A percentile compares a stretch with the other conserved stretches of the same genome.
Evolutionary conservation across 257 asterid species (phyloP).

Genomic region (Gynochthodes officinalis): DNA sequence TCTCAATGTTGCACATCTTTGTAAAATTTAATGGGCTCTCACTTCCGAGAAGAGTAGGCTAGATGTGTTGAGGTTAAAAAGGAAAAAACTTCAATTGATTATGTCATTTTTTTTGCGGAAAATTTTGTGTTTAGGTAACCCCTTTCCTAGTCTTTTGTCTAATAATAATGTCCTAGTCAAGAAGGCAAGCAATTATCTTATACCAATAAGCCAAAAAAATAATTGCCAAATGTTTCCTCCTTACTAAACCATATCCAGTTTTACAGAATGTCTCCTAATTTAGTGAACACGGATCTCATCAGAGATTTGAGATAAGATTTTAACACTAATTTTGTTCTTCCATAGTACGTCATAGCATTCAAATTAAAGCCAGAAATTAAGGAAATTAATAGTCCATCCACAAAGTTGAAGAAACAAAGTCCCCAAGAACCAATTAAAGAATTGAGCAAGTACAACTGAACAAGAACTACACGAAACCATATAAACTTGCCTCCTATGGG

Average conservation of each 20-base stretch:
- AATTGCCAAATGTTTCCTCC: no score
- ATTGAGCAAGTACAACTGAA: not conserved
- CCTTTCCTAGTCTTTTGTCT: no score
- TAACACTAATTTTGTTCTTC: not conserved
- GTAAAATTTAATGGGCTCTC: no score
- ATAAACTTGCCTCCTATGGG: not conserved
- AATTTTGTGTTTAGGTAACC: no score
- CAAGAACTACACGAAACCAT: not conserved
- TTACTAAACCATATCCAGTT: not conserved
- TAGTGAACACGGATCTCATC: not conserved
- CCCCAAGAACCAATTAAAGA: not conserved
- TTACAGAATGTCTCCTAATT: not conserved
- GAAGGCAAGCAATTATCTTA: no score
- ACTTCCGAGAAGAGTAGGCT: no score
- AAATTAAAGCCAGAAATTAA: conserved; percentile 27
- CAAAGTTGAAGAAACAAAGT: not conserved
- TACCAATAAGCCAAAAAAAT: no score
- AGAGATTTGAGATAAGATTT: conserved; percentile 28
- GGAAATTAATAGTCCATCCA: conserved; percentile 7
- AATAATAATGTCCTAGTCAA: no score
- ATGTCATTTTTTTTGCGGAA: no score
- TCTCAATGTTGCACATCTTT: no score
- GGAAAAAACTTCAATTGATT: no score
- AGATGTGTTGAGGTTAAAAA: no score
- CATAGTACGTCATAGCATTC: not conserved